Evolutionary conservation across 192 early-diverging fungal genomes (phyloP).

Genomic region (Spinellus fusiger): DNA sequence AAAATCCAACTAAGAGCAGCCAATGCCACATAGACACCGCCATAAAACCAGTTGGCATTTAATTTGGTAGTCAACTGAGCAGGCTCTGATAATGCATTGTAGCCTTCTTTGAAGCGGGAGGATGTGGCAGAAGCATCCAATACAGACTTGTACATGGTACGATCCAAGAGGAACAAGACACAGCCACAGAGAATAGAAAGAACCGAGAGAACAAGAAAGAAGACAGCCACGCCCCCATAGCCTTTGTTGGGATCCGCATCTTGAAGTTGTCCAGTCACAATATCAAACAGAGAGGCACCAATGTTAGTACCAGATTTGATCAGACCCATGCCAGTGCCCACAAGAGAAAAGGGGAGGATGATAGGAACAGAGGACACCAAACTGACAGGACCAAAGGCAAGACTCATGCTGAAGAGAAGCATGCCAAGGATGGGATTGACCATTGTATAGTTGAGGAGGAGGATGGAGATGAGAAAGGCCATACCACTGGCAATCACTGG

Average conservation of each 20-base stretch:
- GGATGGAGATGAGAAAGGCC: conserved; percentile 3
- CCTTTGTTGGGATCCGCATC: conserved; percentile 32
- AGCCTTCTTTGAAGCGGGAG: neutral
- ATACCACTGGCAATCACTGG: conserved; percentile 23
- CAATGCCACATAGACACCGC: conserved; percentile 9
- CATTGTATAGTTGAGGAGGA: conserved; percentile 43
- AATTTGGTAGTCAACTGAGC: neutral
- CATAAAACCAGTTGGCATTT: conserved; percentile 24
- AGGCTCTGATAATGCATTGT: neutral
- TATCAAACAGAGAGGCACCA: conserved; percentile 52
- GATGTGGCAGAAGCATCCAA: conserved; percentile 15
- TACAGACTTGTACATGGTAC: conserved; percentile 7
- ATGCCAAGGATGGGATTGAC: conserved; percentile 45
- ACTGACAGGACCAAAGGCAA: conserved; percentile 51
- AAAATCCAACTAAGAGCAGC: conserved; percentile 25
- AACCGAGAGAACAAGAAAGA: conserved; percentile 9
- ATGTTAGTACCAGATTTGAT: conserved; percentile 58
- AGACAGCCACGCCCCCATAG: conserved; percentile 21
- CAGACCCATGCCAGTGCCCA: conserved; percentile 57
- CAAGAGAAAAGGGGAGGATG: conserved; percentile 40
- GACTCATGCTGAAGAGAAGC: conserved; percentile 46
- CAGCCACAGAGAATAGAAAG: conserved; percentile 8
- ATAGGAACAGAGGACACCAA: conserved; percentile 53
- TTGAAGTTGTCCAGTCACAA: conserved; percentile 51
- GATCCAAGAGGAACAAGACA: conserved; percentile 18